Percentiles rank a stretch among this genome's conserved stretches.
Evolutionary conservation across 148 eudicot genomes (phyloP).

Genomic region (Spergularia marina): DNA sequence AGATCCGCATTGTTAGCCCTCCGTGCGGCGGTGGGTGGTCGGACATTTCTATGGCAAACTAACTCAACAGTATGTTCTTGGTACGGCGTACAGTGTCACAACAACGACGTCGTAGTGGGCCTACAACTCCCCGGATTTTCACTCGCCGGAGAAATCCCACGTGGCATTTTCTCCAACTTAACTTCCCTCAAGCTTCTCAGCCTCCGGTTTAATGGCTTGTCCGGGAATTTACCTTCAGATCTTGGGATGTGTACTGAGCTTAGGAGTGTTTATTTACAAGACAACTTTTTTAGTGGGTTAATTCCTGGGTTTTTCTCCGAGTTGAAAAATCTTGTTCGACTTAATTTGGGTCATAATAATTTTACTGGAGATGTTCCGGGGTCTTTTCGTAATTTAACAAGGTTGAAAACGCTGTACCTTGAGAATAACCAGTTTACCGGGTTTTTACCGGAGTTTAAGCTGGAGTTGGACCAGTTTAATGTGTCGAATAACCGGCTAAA

Average conservation of each 20-base stretch:
- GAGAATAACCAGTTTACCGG: conserved; percentile 60
- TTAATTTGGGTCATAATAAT: conserved; percentile 54
- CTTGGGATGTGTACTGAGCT: conserved; percentile 36
- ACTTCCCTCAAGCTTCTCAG: conserved; percentile 43
- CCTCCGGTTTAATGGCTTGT: conserved; percentile 50
- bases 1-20: conserved; percentile 51
- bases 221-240: conserved; percentile 50
- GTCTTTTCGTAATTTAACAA: conserved; percentile 36
- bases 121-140: conserved; percentile 61
- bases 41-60: conserved; percentile 56
- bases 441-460: conserved; percentile 53
- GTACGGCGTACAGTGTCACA: conserved; percentile 53
- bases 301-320: conserved; percentile 31
- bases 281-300: conserved; percentile 45
- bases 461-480: conserved; percentile 58
- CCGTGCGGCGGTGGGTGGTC: conserved; percentile 60
- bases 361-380: conserved; percentile 50
- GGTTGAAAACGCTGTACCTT: conserved; percentile 53
- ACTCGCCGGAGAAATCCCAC: conserved; percentile 51
- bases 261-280: conserved; percentile 52
- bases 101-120: conserved; percentile 39
- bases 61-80: conserved; percentile 42
- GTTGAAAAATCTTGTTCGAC: conserved; percentile 39
- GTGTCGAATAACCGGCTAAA: conserved; percentile 55
- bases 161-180: conserved; percentile 39